A percentile compares a stretch with the other conserved stretches of the same genome.
These are phyloP conservation scores for Trichocomaceae sp. DNA, from an alignment of 2,329 filamentous ascomycete species.

Conservation along the genomic window DNA sequence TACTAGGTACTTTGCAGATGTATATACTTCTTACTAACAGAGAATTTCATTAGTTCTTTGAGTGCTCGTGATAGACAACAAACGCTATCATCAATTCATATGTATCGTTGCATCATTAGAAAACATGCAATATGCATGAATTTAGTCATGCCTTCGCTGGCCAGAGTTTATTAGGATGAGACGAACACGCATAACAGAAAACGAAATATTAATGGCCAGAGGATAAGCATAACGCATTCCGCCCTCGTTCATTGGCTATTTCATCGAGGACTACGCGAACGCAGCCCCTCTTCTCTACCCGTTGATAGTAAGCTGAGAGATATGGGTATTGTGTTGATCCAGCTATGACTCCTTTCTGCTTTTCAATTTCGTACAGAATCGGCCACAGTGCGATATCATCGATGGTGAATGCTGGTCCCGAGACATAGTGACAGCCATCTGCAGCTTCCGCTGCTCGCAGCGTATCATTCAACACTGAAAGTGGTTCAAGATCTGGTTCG, in stretches of 20 bases:
- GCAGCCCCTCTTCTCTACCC: constrained; percentile 33
- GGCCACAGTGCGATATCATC: constrained; percentile 43
- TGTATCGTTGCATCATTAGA: neutral
- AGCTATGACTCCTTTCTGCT: constrained; percentile 17
- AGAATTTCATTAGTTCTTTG: no score
- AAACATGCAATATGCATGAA: neutral
- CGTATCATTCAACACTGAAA: constrained; percentile 29
- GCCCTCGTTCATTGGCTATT: neutral
- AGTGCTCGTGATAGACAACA: no score
- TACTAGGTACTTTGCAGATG: no score
- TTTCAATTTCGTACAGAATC: constrained; percentile 33
- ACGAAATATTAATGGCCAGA: neutral
- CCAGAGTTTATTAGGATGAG: neutral
- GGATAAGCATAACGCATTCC: neutral
- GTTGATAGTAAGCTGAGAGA: constrained; percentile 32
- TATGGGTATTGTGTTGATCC: constrained; percentile 24
- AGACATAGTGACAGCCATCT: constrained; percentile 28
- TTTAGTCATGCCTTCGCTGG: neutral
- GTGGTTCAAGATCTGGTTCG: constrained; percentile 14
- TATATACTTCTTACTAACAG: no score
- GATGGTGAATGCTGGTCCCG: constrained; percentile 30
- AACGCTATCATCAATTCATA: neutral
- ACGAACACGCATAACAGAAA: neutral
- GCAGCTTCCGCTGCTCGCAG: constrained; percentile 14
- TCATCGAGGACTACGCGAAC: constrained; percentile 21